Conservation (phyloP, 495 filamentous ascomycete species). For the Talaromyces adpressus region DNA sequence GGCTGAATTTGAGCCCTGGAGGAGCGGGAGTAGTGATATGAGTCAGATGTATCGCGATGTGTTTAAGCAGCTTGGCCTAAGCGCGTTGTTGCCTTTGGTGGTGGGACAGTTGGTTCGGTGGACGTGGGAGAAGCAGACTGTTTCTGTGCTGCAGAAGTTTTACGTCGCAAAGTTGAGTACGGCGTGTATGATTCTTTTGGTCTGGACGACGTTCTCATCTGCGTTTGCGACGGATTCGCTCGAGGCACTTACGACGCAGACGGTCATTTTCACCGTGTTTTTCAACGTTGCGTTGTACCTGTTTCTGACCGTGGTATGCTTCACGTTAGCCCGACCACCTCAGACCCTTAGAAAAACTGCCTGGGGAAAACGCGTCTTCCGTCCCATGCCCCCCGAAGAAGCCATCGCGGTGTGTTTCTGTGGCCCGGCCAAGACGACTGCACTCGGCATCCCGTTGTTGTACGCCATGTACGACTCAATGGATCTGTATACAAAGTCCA, state of each 20-base stretch:
- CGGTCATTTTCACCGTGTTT: conserved; percentile 42
- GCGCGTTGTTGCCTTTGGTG: conserved; percentile 40
- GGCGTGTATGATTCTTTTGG: conserved; percentile 39
- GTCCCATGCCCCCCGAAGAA: conserved; percentile 36
- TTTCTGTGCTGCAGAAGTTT: conserved; percentile 33
- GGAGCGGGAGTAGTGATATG: conserved; percentile 35
- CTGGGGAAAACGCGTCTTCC: conserved; percentile 24
- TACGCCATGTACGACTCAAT: conserved; percentile 47
- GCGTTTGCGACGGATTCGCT: conserved; percentile 48
- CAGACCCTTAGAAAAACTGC: conserved; percentile 11
- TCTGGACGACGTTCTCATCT: conserved; percentile 49
- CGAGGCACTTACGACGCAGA: conserved; percentile 35
- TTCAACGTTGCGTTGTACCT: conserved; percentile 49
- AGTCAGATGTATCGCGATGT: conserved; percentile 44
- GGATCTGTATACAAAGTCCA: conserved; percentile 42
- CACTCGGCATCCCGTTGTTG: conserved; percentile 44
- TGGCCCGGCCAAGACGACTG: conserved; percentile 50
- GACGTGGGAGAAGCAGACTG: conserved; percentile 36
- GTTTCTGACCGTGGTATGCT: conserved; percentile 41
- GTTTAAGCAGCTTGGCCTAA: conserved; percentile 44
- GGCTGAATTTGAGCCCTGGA: conserved; percentile 37
- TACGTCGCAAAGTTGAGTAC: conserved; percentile 38
- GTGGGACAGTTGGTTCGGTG: conserved; percentile 43
- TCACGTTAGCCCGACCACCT: conserved; percentile 39
- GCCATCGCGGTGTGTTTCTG: conserved; percentile 51